These are phyloP conservation scores for Pythium chondricola DNA, from an alignment of 352 stramenopile genomes.

Conservation along the genomic window DNA sequence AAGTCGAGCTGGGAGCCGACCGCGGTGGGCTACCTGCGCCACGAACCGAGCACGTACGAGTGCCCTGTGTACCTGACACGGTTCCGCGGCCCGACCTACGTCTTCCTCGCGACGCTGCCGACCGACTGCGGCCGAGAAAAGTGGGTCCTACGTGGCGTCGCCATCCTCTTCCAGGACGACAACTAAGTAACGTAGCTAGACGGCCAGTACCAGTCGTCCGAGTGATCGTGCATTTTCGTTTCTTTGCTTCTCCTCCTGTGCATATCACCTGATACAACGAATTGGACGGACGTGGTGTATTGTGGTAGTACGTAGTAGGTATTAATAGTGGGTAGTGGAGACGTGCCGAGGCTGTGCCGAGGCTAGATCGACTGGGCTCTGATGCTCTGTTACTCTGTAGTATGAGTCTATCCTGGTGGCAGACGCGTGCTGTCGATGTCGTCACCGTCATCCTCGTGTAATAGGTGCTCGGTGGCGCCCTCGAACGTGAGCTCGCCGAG, in stretches of 20 bases:
- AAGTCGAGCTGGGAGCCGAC: slow-evolving; percentile 92
- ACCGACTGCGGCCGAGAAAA: slow-evolving; percentile 89
- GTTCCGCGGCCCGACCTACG: slow-evolving; percentile 95
- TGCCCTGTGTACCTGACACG: slow-evolving; percentile 96
- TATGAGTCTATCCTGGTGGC: slow-evolving; percentile 63
- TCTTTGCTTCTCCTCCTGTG: neutral
- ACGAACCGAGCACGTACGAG: slow-evolving; percentile 92
- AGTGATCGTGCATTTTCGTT: neutral
- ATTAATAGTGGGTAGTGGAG: too few species aligned
- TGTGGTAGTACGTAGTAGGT: too few species aligned
- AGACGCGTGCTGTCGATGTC: slow-evolving; percentile 62
- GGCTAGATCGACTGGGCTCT: too few species aligned
- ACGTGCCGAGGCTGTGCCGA: too few species aligned
- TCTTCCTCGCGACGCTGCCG: slow-evolving; percentile 94
- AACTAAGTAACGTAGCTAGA: too few species aligned
- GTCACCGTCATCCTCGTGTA: slow-evolving; percentile 55
- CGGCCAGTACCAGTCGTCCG: neutral
- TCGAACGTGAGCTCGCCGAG: slow-evolving; percentile 67
- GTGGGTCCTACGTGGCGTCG: slow-evolving; percentile 93
- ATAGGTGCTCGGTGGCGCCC: slow-evolving; percentile 61
- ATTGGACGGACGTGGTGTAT: too few species aligned
- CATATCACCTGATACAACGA: too few species aligned
- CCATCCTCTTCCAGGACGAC: slow-evolving; percentile 94
- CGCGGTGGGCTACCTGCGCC: slow-evolving; percentile 92
- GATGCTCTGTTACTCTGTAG: too few species aligned